Evolutionary conservation across 345 rosid species (phyloP).

Genomic region (Mallotus nudiflorus): DNA sequence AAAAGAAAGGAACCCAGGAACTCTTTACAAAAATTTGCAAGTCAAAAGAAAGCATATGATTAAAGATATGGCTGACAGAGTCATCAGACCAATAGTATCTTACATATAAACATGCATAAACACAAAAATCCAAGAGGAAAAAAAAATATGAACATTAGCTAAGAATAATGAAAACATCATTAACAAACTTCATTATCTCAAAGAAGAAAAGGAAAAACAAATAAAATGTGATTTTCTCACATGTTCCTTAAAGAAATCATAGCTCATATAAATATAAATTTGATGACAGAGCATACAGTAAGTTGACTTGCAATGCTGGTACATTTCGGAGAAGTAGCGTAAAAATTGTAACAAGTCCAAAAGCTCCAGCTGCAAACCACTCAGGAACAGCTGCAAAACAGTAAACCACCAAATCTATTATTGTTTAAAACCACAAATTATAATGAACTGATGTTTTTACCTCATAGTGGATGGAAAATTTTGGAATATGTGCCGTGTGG

Average conservation of each 20-base stretch:
- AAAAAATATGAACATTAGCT: not conserved
- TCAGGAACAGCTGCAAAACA: constrained; percentile 80
- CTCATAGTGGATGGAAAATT: constrained; percentile 6
- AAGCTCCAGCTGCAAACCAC: constrained; percentile 96
- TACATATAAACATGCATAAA: not conserved
- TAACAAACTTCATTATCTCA: constrained; percentile 12
- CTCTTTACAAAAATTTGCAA: no score
- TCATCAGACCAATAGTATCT: not conserved
- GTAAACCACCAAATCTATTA: not conserved
- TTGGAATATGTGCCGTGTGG: not conserved
- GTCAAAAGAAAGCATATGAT: not conserved
- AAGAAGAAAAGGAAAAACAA: not conserved
- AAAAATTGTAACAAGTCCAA: constrained; percentile 78
- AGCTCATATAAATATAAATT: not conserved
- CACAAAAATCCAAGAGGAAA: not conserved
- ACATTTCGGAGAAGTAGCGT: constrained; percentile 89
- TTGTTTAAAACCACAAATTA: constrained; percentile 4
- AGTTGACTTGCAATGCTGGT: constrained; percentile 77
- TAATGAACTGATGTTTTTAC: not conserved
- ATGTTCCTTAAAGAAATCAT: not conserved
- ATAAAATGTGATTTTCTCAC: not conserved
- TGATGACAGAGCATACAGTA: constrained; percentile 51
- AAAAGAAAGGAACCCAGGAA: not conserved
- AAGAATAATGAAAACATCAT: not conserved
- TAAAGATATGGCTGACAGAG: not conserved